phyloP scores from a whole-genome alignment of 2,329 filamentous ascomycete species.

The Lasiodiplodia theobromae region DNA sequence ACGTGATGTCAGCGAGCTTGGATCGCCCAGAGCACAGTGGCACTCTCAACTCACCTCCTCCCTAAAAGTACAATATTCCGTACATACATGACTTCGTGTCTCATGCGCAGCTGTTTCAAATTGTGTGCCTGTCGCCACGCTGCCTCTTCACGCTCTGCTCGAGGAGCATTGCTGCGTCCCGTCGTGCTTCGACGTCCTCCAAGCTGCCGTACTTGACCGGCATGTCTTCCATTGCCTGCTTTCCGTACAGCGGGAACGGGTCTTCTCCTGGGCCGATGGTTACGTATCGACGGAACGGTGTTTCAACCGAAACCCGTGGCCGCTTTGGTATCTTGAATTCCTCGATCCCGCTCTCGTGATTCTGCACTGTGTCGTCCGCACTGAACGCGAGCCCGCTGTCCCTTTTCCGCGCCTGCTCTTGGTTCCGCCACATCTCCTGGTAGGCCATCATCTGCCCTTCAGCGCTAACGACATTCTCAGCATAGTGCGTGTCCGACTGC shows the following conservation, averaged over 20 bases:
- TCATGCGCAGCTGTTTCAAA: neutral
- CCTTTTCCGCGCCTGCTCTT: constrained; percentile 14
- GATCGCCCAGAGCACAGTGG: neutral
- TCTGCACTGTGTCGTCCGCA: neutral
- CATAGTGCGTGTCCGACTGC: constrained; percentile 27
- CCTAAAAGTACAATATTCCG: neutral
- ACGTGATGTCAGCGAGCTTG: neutral
- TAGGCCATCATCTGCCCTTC: constrained; percentile 22
- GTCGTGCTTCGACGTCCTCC: constrained; percentile 3
- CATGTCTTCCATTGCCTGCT: constrained; percentile 24
- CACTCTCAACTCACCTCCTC: neutral
- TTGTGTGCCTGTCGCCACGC: constrained; percentile 1
- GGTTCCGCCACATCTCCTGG: constrained; percentile 15
- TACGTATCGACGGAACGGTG: constrained; percentile 25
- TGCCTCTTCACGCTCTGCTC: constrained; percentile 7
- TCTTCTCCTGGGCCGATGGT: constrained; percentile 26
- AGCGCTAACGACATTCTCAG: constrained; percentile 20
- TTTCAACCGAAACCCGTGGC: constrained; percentile 17
- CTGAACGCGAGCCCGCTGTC: constrained; percentile 20
- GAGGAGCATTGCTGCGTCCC: constrained; percentile 20
- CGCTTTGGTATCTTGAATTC: constrained; percentile 4
- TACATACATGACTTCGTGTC: neutral
- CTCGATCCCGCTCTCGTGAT: neutral
- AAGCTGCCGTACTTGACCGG: constrained; percentile 18
- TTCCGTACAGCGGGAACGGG: constrained; percentile 25